A percentile compares a stretch with the other conserved stretches of the same genome.
These are phyloP conservation scores for Stylosanthes scabra DNA, from an alignment of 331 rosid species.

Conservation along the genomic window DNA sequence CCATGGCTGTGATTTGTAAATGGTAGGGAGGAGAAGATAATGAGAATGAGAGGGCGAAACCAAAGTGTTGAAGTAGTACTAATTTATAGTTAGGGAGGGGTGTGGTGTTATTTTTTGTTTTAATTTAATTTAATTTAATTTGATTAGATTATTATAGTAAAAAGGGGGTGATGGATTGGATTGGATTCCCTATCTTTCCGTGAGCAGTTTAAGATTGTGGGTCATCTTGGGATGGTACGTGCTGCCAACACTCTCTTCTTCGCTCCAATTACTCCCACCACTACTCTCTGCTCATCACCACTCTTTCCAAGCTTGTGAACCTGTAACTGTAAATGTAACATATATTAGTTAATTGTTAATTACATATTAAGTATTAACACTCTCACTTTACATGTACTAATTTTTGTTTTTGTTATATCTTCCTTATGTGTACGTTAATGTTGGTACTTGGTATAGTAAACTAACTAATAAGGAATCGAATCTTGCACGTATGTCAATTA, in stretches of 20 bases:
- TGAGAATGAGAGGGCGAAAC: background rate
- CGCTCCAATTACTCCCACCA: background rate
- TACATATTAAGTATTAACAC: background rate
- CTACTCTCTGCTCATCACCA: background rate
- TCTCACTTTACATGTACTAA: background rate
- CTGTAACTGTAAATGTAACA: background rate
- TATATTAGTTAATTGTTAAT: too few relatives aligned
- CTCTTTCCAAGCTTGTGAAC: background rate
- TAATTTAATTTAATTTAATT: too few relatives aligned
- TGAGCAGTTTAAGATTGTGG: conserved; percentile 50
- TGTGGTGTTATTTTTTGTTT: background rate
- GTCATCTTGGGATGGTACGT: conserved; percentile 46
- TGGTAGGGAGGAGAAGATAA: background rate
- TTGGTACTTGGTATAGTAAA: background rate
- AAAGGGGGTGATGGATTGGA: background rate
- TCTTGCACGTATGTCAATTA: background rate
- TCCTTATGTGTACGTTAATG: too few relatives aligned
- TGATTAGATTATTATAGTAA: background rate
- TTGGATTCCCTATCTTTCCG: conserved; percentile 47
- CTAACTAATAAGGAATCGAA: background rate
- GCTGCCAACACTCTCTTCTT: conserved; percentile 11
- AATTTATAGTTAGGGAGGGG: background rate
- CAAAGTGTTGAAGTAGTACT: background rate
- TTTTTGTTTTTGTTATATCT: too few relatives aligned
- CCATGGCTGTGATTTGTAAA: conserved; percentile 38